Evolutionary conservation across 176 grass and related monocot genomes (phyloP).

Genomic region (Carex kokanica): DNA sequence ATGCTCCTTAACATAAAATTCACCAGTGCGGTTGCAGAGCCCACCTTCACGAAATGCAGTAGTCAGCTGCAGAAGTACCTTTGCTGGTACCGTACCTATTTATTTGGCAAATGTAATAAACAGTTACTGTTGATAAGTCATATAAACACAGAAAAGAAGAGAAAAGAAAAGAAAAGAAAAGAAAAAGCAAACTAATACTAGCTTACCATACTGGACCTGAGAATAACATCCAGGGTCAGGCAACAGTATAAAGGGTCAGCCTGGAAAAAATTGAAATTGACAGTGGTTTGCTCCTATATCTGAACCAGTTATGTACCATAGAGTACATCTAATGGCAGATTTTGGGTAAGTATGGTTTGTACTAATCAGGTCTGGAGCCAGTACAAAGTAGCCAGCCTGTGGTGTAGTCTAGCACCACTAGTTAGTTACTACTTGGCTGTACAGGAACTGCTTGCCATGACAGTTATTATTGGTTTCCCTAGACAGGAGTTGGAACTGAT

Average conservation of each 20-base stretch:
- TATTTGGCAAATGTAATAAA: slow-evolving; percentile 24
- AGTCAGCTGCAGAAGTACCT: slow-evolving; percentile 77
- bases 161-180: slow-evolving; percentile 15
- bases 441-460: neutral
- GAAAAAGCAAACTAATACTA: neutral
- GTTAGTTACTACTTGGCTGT: neutral
- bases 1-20: slow-evolving; percentile 76
- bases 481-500: neutral
- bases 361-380: neutral
- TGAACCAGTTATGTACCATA: neutral
- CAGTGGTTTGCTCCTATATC: neutral
- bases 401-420: neutral
- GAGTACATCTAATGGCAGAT: neutral
- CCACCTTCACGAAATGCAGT: slow-evolving; percentile 83
- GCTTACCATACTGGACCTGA: neutral
- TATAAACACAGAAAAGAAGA: neutral
- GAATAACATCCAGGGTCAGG: slow-evolving; percentile 9
- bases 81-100: slow-evolving; percentile 85
- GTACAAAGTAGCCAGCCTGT: neutral
- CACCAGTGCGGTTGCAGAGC: slow-evolving; percentile 52
- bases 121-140: slow-evolving; percentile 22
- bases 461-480: neutral
- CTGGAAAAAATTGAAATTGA: neutral
- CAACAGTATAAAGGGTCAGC: neutral
- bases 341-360: neutral